These are phyloP conservation scores for Nannizziopsis arthrosporioides DNA, from an alignment of 2,329 filamentous ascomycete genomes.

Conservation along the genomic window DNA sequence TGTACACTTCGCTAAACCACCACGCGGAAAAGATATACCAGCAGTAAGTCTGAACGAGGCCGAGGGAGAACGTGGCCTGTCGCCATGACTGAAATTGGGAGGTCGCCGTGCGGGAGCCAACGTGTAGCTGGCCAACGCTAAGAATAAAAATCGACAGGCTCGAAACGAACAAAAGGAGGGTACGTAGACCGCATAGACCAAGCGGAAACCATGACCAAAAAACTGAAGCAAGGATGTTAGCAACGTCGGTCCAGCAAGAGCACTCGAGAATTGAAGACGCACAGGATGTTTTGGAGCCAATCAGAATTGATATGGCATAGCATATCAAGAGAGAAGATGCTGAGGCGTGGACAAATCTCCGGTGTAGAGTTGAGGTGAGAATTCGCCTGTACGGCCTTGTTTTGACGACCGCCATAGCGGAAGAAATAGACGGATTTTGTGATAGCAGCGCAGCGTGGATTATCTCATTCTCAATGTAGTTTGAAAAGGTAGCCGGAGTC, in stretches of 20 bases:
- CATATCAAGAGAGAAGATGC: conserved; percentile 57
- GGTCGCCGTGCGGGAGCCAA: conserved; percentile 58
- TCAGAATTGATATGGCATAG: conserved; percentile 58
- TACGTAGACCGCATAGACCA: conserved; percentile 61
- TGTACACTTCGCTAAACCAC: conserved; percentile 69
- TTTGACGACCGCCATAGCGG: conserved; percentile 28
- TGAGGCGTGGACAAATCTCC: conserved; percentile 70
- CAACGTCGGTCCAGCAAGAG: conserved; percentile 7
- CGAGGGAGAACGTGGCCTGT: conserved; percentile 45
- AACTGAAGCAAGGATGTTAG: conserved; percentile 37
- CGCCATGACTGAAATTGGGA: conserved; percentile 56
- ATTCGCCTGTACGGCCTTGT: conserved; percentile 66
- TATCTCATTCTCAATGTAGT: conserved; percentile 9
- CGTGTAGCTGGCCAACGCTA: conserved; percentile 71
- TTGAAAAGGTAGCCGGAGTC: too few species aligned
- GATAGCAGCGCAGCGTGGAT: not conserved
- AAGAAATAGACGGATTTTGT: not conserved
- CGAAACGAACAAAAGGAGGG: conserved; percentile 62
- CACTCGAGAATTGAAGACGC: conserved; percentile 24
- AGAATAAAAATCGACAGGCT: conserved; percentile 70
- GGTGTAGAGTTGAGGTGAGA: conserved; percentile 75
- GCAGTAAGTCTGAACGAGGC: conserved; percentile 56
- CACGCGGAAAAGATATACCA: conserved; percentile 70
- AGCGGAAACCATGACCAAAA: conserved; percentile 82
- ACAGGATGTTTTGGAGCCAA: conserved; percentile 61